Evolutionary conservation across 768 basidiomycete genomes (phyloP), one percentile per base, ranked within the genome.

Genomic region (Suillus occidentalis): DNA sequence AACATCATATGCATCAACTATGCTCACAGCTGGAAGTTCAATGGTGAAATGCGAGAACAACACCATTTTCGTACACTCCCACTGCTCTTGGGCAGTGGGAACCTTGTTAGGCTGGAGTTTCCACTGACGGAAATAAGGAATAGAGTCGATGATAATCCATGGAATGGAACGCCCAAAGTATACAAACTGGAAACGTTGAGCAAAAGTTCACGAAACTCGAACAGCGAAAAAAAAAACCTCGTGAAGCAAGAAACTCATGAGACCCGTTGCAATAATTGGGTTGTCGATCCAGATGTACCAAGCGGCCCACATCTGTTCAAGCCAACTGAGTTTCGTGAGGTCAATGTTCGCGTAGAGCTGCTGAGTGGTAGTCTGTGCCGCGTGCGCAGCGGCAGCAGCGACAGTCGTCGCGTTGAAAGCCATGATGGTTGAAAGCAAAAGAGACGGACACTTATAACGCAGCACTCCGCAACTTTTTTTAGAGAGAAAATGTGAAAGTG

Each of bases 91-190:
- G 0, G 86, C 65, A 5, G 94, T 88, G 6, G 95, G 94, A 3
- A 92, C 71, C 76, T 98, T 99, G 69, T 74, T 84, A 5, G 93
- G 89, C 75, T 99, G 97, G 4, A 99, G 82, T 77, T 99, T 99
- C 92, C 92, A 99, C 77, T 86, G 83, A 56, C 86, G 85, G 81
- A 99, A 99, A 81, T 94, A 98, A 1, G 95, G 95, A 40, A 95
- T 93, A 2, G 88, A 81, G 78, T 99, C 97, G 75, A 98, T 89
- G 77, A 97, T 91, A 70, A 98, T 90, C 94, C 95, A 97, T 0
- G 96, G 97, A 20, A 99, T 76, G 68, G 90, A 89, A 28, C 97
- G 91, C 45, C 97, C 97, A 73, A 99, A 99, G 81, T 99, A 99
- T 10, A 98, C 94, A 72, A 95, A 78, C 96, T 97, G 66, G 12